phyloP scores from a whole-genome alignment of 495 filamentous ascomycete genomes.

The Hypoxylon fuscum region DNA sequence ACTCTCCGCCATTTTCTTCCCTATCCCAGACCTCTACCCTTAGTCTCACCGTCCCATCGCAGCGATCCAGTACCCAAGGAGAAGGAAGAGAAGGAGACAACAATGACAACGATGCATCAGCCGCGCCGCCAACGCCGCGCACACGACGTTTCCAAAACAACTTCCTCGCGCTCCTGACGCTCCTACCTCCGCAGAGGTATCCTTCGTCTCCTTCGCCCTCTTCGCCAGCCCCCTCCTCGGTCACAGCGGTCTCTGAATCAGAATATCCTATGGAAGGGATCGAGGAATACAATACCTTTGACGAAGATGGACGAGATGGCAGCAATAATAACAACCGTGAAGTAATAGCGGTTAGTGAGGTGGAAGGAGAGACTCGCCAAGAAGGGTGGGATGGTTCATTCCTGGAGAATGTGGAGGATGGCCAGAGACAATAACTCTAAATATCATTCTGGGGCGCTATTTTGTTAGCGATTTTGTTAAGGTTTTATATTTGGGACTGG shows the following conservation, averaged over 20 bases:
- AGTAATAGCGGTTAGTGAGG: not conserved
- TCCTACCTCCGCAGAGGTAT: constrained; percentile 6
- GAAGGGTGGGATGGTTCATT: not conserved
- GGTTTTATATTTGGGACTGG: no score
- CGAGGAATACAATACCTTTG: not conserved
- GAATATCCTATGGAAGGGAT: not conserved
- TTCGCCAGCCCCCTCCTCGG: not conserved
- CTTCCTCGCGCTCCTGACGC: constrained; percentile 13
- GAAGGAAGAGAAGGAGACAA: not conserved
- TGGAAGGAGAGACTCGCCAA: not conserved
- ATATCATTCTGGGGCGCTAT: no score
- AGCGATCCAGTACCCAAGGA: not conserved
- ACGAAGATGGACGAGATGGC: not conserved
- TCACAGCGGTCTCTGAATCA: constrained; percentile 3
- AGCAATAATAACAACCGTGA: not conserved
- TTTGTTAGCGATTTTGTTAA: no score
- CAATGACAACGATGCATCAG: not conserved
- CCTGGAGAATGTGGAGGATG: not conserved
- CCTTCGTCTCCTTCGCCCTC: not conserved
- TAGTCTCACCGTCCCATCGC: not conserved
- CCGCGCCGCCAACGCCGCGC: not conserved
- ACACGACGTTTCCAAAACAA: constrained; percentile 8
- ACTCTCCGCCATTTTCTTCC: not conserved
- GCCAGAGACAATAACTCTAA: no score
- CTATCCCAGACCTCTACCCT: not conserved